phyloP scores from a whole-genome alignment of 768 basidiomycete species.

The Brasilioporus rufonigricans region DNA sequence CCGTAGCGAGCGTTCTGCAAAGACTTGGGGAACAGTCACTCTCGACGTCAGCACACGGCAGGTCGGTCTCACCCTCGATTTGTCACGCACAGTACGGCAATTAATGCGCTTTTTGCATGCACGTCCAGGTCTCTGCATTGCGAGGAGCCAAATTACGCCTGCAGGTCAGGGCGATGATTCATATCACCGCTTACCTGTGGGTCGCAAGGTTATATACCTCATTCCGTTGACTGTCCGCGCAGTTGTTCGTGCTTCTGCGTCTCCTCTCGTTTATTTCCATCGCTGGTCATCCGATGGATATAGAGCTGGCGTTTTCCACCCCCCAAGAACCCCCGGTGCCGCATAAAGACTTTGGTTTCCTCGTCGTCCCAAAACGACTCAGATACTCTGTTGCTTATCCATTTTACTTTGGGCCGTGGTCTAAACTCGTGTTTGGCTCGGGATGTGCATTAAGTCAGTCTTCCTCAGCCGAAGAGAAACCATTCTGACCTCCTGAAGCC shows the following conservation, averaged over 20 bases:
- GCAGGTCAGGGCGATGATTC: conserved; percentile 17
- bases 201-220: conserved; percentile 12
- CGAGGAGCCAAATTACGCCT: neutral
- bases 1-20: neutral
- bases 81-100: neutral
- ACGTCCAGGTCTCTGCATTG: neutral
- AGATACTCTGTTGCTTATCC: conserved; percentile 7
- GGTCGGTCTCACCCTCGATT: neutral
- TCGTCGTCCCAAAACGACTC: conserved; percentile 14
- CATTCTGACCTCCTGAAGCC: conserved; percentile 14
- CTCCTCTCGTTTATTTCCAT: neutral
- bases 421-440: conserved; percentile 13
- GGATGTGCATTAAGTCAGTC: conserved; percentile 22
- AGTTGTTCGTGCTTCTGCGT: neutral
- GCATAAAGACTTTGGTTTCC: conserved; percentile 14
- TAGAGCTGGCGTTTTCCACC: conserved; percentile 7
- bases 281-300: conserved; percentile 15
- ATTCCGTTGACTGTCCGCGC: neutral
- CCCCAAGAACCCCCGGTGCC: neutral
- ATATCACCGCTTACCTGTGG: conserved; percentile 2
- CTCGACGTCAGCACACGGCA: neutral
- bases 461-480: neutral
- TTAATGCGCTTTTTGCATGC: neutral
- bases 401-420: conserved; percentile 13
- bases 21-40: neutral